phyloP scores from a whole-genome alignment of 1,139 yeast species.

The Geotrichum klebahnii region DNA sequence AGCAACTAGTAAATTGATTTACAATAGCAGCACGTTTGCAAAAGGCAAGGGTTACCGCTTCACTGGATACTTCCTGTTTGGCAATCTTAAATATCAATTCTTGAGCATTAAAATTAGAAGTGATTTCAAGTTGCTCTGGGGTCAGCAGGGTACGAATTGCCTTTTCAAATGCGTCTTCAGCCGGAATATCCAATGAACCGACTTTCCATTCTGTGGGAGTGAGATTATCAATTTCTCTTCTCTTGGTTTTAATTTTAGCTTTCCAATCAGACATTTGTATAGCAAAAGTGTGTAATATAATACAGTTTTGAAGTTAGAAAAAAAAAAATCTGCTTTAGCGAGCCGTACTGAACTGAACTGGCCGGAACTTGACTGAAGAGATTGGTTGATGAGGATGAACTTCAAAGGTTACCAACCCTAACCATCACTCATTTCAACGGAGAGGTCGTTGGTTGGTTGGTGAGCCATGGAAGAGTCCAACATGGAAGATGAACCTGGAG shows the following conservation, averaged over 20 bases:
- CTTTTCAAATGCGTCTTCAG: slow-evolving; percentile 3
- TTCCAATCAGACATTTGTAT: slow-evolving; percentile 17
- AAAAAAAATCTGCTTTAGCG: not conserved
- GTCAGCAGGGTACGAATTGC: slow-evolving; percentile 24
- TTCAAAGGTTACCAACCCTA: not conserved
- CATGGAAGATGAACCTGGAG: too few relatives aligned
- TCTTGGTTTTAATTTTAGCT: slow-evolving; percentile 2
- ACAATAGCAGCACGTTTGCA: slow-evolving; percentile 55
- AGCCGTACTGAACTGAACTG: not conserved
- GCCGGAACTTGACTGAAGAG: not conserved
- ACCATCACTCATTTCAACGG: too few relatives aligned
- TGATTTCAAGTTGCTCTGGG: slow-evolving; percentile 30
- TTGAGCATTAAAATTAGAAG: slow-evolving; percentile 30
- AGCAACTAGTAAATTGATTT: slow-evolving; percentile 34
- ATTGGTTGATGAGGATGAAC: not conserved
- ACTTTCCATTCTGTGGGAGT: slow-evolving; percentile 21
- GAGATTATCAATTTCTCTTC: not conserved
- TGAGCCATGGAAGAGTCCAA: too few relatives aligned
- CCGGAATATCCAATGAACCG: slow-evolving; percentile 2
- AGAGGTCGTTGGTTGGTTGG: too few relatives aligned
- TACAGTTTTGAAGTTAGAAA: not conserved
- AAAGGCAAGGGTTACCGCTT: slow-evolving; percentile 48
- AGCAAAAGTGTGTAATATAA: not conserved
- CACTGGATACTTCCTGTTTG: slow-evolving; percentile 44
- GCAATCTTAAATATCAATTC: slow-evolving; percentile 42